Conservation (phyloP, 2,329 filamentous ascomycete genomes). For the Colletotrichum neosansevieriae region DNA sequence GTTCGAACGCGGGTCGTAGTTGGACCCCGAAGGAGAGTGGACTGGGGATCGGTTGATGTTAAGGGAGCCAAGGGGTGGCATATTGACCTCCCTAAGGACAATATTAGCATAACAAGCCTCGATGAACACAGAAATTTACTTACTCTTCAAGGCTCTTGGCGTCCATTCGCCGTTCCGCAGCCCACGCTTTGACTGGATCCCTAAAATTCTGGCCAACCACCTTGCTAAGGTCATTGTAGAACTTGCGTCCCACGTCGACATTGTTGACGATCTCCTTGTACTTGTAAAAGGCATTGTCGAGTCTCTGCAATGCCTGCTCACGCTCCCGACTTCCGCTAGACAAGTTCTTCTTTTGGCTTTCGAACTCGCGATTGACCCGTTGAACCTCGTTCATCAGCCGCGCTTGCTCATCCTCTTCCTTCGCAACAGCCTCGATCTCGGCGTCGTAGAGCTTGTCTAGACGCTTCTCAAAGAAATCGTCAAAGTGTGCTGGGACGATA, state of each 20-base stretch:
- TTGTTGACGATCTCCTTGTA: slow-evolving; percentile 97
- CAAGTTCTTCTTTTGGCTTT: slow-evolving; percentile 75
- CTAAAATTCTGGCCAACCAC: slow-evolving; percentile 85
- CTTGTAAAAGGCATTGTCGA: slow-evolving; percentile 93
- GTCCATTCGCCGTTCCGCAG: slow-evolving; percentile 83
- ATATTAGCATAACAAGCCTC: slow-evolving; percentile 12
- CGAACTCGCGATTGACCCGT: slow-evolving; percentile 83
- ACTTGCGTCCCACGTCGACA: slow-evolving; percentile 90
- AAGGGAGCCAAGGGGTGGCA: slow-evolving; percentile 63
- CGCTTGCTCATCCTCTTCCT: slow-evolving; percentile 82
- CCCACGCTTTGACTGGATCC: slow-evolving; percentile 82
- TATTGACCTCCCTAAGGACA: slow-evolving; percentile 59
- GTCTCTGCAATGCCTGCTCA: slow-evolving; percentile 85
- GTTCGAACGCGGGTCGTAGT: slow-evolving; percentile 39
- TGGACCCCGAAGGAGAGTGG: slow-evolving; percentile 41
- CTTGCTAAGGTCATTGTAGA: slow-evolving; percentile 95
- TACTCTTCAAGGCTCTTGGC: slow-evolving; percentile 83
- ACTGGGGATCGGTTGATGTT: slow-evolving; percentile 50
- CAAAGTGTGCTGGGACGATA: slow-evolving; percentile 90
- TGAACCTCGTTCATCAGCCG: slow-evolving; percentile 76
- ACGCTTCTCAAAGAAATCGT: slow-evolving; percentile 87
- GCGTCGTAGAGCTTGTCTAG: slow-evolving; percentile 81
- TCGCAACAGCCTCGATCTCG: slow-evolving; percentile 77
- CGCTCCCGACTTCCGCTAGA: slow-evolving; percentile 77
- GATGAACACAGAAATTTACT: slow-evolving; percentile 47